These are phyloP conservation scores for Tribonema minus DNA, from an alignment of 108 stramenopile species.

Conservation along the genomic window DNA sequence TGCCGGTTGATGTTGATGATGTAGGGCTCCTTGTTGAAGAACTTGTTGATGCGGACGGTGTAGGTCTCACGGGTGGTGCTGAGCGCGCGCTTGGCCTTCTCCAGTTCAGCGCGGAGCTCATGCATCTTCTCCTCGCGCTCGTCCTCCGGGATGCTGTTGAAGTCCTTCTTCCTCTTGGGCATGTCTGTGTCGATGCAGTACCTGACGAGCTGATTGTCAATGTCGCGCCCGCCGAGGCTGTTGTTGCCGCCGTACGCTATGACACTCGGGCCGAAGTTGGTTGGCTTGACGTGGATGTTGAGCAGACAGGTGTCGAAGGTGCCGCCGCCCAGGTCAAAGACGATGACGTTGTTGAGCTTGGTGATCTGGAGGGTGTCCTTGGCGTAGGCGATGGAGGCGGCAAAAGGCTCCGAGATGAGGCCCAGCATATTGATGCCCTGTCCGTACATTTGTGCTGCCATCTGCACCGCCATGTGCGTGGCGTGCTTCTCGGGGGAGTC, in stretches of 20 bases:
- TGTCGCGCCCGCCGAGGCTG: conserved; percentile 97
- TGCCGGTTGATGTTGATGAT: conserved; percentile 65
- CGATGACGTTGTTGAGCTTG: too few relatives aligned
- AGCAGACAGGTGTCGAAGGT: conserved; percentile 95
- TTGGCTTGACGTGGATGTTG: too few relatives aligned
- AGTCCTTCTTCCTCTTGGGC: conserved; percentile 87
- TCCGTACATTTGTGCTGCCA: too few relatives aligned
- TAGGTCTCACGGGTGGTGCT: conserved; percentile 79
- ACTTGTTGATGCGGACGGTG: conserved; percentile 75
- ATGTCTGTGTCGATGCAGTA: conserved; percentile 30
- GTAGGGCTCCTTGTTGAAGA: conserved; percentile 97
- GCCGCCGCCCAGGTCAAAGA: conserved; percentile 94
- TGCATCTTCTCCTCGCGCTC: conserved; percentile 96
- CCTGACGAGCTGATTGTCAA: conserved; percentile 83
- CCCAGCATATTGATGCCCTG: too few relatives aligned
- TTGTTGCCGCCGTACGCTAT: conserved; percentile 99
- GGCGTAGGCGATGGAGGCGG: too few relatives aligned
- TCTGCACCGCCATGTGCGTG: too few relatives aligned
- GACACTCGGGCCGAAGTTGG: conserved; percentile 98
- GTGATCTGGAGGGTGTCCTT: too few relatives aligned
- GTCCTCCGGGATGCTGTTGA: conserved; percentile 99
- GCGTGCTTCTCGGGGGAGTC: too few relatives aligned
- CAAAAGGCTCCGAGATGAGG: too few relatives aligned
- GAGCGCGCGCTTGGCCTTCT: conserved; percentile 95
- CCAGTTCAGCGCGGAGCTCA: too few relatives aligned